These are phyloP conservation scores for Aspergillus thermomutatus DNA, from an alignment of 2,329 filamentous ascomycete genomes.

Conservation along the genomic window DNA sequence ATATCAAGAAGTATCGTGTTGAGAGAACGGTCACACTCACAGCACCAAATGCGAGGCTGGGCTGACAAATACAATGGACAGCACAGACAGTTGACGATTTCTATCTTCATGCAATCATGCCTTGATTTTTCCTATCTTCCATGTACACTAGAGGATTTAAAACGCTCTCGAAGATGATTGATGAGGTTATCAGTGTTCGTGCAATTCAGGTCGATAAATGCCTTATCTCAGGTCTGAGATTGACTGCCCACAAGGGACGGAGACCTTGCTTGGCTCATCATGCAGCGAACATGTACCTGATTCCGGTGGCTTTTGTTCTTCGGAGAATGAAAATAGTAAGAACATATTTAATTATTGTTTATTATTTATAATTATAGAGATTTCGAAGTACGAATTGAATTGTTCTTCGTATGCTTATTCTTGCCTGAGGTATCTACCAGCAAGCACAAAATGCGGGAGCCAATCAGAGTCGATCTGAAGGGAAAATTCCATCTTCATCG, in stretches of 20 bases:
- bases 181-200: neutral
- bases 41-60: neutral
- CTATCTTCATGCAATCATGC: neutral
- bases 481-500: neutral
- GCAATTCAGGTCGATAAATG: too few species aligned
- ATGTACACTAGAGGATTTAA: neutral
- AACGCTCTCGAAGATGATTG: neutral
- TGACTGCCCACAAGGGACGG: too few species aligned
- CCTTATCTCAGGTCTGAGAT: too few species aligned
- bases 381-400: neutral
- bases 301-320: neutral
- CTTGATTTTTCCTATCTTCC: neutral
- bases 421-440: neutral
- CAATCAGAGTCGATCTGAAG: neutral
- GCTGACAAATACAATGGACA: neutral
- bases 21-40: too few species aligned
- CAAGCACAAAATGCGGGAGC: neutral
- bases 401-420: neutral
- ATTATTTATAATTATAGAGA: too few species aligned
- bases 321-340: neutral
- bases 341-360: neutral
- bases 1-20: too few species aligned
- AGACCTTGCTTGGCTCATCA: neutral
- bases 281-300: neutral
- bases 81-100: neutral